Evolutionary conservation across 2,329 filamentous ascomycete genomes (phyloP).

Genomic region (Aspergillus proliferans): DNA sequence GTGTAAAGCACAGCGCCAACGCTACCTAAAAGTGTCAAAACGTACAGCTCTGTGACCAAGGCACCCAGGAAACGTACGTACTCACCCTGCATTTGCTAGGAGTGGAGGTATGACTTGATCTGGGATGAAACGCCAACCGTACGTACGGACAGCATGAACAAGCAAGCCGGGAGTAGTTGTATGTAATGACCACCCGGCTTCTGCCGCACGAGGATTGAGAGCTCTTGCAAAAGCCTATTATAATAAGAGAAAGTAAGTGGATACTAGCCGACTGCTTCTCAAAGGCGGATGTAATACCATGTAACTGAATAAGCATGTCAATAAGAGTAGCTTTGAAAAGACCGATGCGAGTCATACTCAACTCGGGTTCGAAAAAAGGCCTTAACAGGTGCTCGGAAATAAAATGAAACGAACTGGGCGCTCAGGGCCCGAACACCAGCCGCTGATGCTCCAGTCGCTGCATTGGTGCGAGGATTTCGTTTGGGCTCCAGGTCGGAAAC

Average conservation of each 20-base stretch:
- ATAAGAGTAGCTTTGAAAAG: slow-evolving; percentile 3
- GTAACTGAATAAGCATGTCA: slow-evolving; percentile 36
- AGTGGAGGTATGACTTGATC: slow-evolving; percentile 59
- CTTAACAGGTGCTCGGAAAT: slow-evolving; percentile 85
- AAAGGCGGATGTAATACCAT: slow-evolving; percentile 36
- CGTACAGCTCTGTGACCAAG: background rate
- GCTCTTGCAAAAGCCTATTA: slow-evolving; percentile 55
- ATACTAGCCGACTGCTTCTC: slow-evolving; percentile 6
- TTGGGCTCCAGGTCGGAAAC: slow-evolving; percentile 14
- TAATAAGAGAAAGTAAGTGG: slow-evolving; percentile 3
- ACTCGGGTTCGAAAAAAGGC: slow-evolving; percentile 87
- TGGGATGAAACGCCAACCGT: slow-evolving; percentile 60
- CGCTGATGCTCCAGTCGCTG: slow-evolving; percentile 70
- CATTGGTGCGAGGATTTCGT: slow-evolving; percentile 51
- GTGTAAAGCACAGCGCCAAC: slow-evolving; percentile 60
- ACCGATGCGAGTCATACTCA: slow-evolving; percentile 56
- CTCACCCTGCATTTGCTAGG: slow-evolving; percentile 55
- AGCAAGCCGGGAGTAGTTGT: slow-evolving; percentile 57
- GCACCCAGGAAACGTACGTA: background rate
- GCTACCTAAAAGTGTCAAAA: slow-evolving; percentile 21
- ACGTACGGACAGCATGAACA: slow-evolving; percentile 53
- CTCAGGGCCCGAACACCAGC: slow-evolving; percentile 78
- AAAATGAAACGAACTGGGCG: slow-evolving; percentile 79
- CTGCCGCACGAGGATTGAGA: slow-evolving; percentile 50
- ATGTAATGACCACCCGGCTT: slow-evolving; percentile 52